A percentile compares a stretch with the other conserved stretches of the same genome.
These are phyloP conservation scores for Fusarium mundagurra DNA, from an alignment of 2,329 filamentous ascomycete genomes.

Conservation along the genomic window DNA sequence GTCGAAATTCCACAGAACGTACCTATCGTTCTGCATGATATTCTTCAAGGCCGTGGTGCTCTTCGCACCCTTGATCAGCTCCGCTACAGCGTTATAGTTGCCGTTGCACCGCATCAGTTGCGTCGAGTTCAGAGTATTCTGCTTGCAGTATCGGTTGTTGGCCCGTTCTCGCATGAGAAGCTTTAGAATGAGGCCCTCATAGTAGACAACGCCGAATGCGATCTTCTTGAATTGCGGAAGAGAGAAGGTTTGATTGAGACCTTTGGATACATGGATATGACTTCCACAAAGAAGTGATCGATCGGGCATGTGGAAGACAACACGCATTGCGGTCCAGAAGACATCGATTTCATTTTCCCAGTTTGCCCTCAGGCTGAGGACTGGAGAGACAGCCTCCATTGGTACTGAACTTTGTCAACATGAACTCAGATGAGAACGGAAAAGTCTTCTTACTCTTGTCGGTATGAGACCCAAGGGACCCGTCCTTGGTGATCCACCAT, in stretches of 20 bases:
- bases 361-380: neutral
- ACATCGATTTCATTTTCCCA: neutral
- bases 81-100: neutral
- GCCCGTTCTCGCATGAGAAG: neutral
- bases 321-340: neutral
- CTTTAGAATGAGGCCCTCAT: neutral
- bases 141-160: neutral
- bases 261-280: neutral
- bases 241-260: neutral
- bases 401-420: neutral
- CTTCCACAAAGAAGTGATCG: neutral
- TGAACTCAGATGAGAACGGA: accelerated
- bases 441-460: neutral
- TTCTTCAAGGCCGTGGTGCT: neutral
- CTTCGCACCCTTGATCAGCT: neutral
- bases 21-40: neutral
- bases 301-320: neutral
- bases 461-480: neutral
- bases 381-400: neutral
- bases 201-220: neutral
- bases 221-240: neutral
- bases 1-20: neutral
- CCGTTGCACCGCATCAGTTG: neutral
- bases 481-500: neutral
- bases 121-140: neutral